Percentiles rank a stretch among this genome's conserved stretches.
Evolutionary conservation across 495 filamentous ascomycete genomes (phyloP).

Genomic region (Penicillium cinerascens): DNA sequence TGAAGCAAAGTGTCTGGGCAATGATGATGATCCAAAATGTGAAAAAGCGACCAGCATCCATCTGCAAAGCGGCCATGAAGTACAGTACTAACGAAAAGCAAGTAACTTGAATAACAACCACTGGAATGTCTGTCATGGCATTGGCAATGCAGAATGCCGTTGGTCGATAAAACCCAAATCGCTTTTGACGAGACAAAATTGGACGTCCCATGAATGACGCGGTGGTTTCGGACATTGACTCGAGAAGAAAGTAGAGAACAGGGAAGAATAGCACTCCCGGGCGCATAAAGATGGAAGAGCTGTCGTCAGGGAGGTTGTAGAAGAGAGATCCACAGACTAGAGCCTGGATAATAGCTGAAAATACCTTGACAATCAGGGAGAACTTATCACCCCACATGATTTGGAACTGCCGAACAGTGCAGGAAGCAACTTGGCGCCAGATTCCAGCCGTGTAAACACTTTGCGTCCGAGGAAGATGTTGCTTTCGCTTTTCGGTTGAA

Average conservation of each 20-base stretch:
- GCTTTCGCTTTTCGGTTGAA: slow-evolving; percentile 52
- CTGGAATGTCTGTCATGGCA: slow-evolving; percentile 70
- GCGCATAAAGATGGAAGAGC: slow-evolving; percentile 37
- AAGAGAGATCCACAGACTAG: slow-evolving; percentile 42
- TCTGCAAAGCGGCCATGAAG: slow-evolving; percentile 68
- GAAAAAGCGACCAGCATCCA: slow-evolving; percentile 72
- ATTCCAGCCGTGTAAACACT: slow-evolving; percentile 55
- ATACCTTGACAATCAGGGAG: slow-evolving; percentile 31
- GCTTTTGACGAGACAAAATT: slow-evolving; percentile 42
- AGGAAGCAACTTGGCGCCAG: slow-evolving; percentile 54
- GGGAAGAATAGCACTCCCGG: slow-evolving; percentile 41
- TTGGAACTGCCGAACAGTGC: slow-evolving; percentile 45
- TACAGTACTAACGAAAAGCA: slow-evolving; percentile 74
- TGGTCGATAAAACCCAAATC: slow-evolving; percentile 71
- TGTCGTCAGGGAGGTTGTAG: slow-evolving; percentile 37
- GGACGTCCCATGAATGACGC: slow-evolving; percentile 41
- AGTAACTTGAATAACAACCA: slow-evolving; percentile 62
- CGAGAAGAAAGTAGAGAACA: slow-evolving; percentile 37
- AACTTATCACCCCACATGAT: slow-evolving; percentile 39
- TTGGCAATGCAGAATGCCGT: slow-evolving; percentile 79
- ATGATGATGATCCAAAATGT: slow-evolving; percentile 70
- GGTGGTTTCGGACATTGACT: slow-evolving; percentile 37
- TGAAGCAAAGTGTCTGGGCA: slow-evolving; percentile 66
- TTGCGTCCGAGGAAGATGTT: slow-evolving; percentile 34
- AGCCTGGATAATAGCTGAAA: slow-evolving; percentile 34